Base-by-base conservation (phyloP, 23 red algal genomes). In the Gracilaria caudata region DNA sequence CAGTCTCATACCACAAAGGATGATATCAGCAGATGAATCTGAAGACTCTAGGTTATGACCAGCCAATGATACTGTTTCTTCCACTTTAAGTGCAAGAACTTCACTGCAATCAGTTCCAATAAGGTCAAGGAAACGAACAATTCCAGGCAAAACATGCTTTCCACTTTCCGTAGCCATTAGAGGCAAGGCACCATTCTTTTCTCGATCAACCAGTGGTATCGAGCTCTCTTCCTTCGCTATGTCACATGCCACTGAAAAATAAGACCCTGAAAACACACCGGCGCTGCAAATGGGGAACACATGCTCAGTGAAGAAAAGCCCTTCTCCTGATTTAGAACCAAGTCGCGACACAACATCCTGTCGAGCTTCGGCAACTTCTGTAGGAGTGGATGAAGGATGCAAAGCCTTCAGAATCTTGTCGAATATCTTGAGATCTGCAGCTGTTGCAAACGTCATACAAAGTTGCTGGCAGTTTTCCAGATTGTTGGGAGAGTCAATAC, bases 291-390 rank as follows among this genome's bases (percentile, higher is more conserved):
- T 51, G 21, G 61, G 74, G 46, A 91, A 73, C 28, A 91, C 45
- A 33, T 82, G 21, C 3, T 73, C 38, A 24, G 64, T 36, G 25
- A 91, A 46, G 45, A 91, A 91, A 3, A 49, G 4, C 10, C 87
- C 87, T 36, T 71, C 56, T 57, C 8, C 64, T 17, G 77, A 56
- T 45, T 81, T 91, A 9, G 87, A 91, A 39, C 87, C 87, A 28
- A 91, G 44, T 17, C 87, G 74, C 19, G 87, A 91, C 20, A 91
- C 45, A 30, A 66, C 77, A 51, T 91, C 87, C 13, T 81, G 78
- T 9, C 44, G 25, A 5, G 87, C 75, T 25, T 61, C 44, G 32
- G 33, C 29, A 47, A 73, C 65, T 43, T 82, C 61, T 10, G 61
- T 28, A 12, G 13, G 56, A 56, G 87, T 38, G 49, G 53, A 73